Conservation (phyloP, 345 rosid species). For the Eucalyptus curtisii region DNA sequence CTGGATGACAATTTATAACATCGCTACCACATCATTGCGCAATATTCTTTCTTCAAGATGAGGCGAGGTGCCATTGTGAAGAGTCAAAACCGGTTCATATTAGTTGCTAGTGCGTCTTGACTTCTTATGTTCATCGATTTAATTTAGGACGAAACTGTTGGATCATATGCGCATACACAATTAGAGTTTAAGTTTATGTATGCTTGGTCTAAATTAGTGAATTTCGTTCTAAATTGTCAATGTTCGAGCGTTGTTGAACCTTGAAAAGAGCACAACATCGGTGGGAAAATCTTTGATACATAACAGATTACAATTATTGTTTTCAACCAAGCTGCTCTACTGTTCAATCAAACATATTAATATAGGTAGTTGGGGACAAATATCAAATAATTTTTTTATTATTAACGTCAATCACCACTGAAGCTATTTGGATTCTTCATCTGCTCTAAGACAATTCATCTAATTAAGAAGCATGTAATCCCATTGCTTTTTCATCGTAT, state of each 20-base stretch:
- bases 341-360: not conserved
- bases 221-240: not conserved
- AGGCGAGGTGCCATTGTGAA: too few relatives aligned
- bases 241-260: not conserved
- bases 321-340: not conserved
- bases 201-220: not conserved
- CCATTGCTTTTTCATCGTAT: not conserved
- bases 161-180: not conserved
- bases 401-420: not conserved
- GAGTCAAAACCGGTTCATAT: too few relatives aligned
- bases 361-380: not conserved
- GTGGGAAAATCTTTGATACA: not conserved
- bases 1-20: too few relatives aligned
- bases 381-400: not conserved
- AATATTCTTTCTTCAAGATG: too few relatives aligned
- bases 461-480: not conserved
- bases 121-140: not conserved
- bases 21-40: too few relatives aligned
- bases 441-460: not conserved
- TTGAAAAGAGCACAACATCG: too few relatives aligned
- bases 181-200: not conserved
- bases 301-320: not conserved
- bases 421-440: not conserved
- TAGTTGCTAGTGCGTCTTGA: not conserved
- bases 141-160: not conserved